A percentile compares a stretch with the other conserved stretches of the same genome.
Conservation (phyloP, 148 eudicot species). For the Linanthus parryae region DNA sequence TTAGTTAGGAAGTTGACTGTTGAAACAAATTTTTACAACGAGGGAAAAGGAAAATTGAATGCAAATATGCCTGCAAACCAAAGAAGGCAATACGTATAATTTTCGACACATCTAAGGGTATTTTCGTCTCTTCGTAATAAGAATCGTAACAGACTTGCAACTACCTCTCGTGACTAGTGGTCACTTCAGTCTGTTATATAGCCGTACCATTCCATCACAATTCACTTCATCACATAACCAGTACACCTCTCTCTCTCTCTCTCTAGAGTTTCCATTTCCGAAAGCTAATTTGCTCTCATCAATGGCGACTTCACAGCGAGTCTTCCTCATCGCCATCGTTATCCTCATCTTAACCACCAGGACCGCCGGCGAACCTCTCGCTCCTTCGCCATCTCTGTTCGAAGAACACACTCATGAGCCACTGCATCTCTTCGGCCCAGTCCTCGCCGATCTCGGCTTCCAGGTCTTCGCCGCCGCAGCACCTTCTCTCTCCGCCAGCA, state of each 20-base stretch:
- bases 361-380: no score
- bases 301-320: constrained; percentile 4
- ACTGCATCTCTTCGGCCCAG: constrained; percentile 22
- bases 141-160: no score
- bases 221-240: not conserved
- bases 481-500: constrained; percentile 22
- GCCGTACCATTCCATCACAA: no score
- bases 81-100: no score
- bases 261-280: not conserved
- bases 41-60: no score
- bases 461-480: constrained; percentile 39
- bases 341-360: constrained; percentile 9
- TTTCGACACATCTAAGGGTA: no score
- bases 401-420: not conserved
- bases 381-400: not conserved
- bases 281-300: not conserved
- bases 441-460: constrained; percentile 60
- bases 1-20: no score
- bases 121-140: no score
- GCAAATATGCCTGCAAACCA: no score
- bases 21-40: no score
- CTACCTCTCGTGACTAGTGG: no score
- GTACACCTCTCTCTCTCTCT: constrained; percentile 1
- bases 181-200: no score
- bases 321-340: constrained; percentile 10